Base-by-base conservation (phyloP, 768 basidiomycete species). In the Pleurotus giganteus region DNA sequence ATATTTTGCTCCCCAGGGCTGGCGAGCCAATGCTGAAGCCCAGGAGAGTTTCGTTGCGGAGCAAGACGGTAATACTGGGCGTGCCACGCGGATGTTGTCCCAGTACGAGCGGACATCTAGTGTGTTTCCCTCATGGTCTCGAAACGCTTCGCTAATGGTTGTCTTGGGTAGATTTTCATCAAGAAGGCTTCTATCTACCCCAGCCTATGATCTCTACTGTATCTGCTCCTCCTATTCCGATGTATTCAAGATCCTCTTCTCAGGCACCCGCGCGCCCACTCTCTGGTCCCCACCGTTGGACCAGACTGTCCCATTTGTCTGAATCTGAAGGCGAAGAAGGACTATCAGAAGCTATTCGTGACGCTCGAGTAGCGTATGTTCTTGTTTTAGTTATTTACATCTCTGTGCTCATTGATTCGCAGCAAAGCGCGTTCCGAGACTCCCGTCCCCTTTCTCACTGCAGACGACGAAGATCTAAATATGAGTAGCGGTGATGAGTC, bases 401-500 rank as follows among this genome's bases (percentile, higher is more conserved):
- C 19, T 27, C 24, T 50, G 7, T 9, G 7, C 17, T 24, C 41
- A 41, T 26, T 19, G 24, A 36, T 51, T 17, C 34, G 37, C 59
- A 86, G 85, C 47, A 75, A 74, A 60, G 81, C 80, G 5, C 83
- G 86, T 21, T 74, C 81, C 9, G 65, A 69, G 24, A 75, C 76
- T 3, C 77, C 77, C 4, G 57, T 71, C 21, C 57, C 69, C 43
- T 70, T 71, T 27, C 24, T 32, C 36, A 9, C 58, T 65, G 17
- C 28, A 17, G 66, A 76, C 23, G 78, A 80, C 5, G 80, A 77
- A 17, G 72, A 85, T 45, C 71, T 71, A 15, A 76, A 73, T 51
- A 75, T 85, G 62, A 82, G 81, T 7, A 86, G 83, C 47, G 84
- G 82, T 2, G 90, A 91, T 58, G 91, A 93, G 67, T 92, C 91